Conservation (phyloP, 192 early-diverging fungal species). For the Chytriomyces sp. region DNA sequence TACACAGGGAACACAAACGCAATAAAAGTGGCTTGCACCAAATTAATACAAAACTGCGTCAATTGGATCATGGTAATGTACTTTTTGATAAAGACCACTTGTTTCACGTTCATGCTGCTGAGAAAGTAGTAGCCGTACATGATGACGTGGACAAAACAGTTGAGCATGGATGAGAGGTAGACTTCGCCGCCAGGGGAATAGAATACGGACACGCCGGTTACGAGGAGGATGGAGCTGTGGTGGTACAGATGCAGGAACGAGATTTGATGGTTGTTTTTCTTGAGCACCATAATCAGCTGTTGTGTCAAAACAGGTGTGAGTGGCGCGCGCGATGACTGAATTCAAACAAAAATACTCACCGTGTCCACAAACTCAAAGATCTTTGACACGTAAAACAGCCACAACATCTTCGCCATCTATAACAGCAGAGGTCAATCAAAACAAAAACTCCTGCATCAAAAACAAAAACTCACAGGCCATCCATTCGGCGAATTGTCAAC, state of each 20-base stretch:
- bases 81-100: slow-evolving; percentile 65
- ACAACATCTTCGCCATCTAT: slow-evolving; percentile 68
- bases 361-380: slow-evolving; percentile 69
- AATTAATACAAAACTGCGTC: slow-evolving; percentile 69
- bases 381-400: slow-evolving; percentile 72
- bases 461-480: slow-evolving; percentile 25
- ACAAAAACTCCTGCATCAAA: no score
- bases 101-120: slow-evolving; percentile 53
- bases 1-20: slow-evolving; percentile 34
- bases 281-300: slow-evolving; percentile 68
- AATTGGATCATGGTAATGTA: slow-evolving; percentile 71
- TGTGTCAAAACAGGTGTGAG: no score
- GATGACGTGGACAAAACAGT: slow-evolving; percentile 69
- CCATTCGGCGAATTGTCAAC: slow-evolving; percentile 56
- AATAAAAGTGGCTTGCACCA: slow-evolving; percentile 52
- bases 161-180: slow-evolving; percentile 58
- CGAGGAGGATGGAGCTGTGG: slow-evolving; percentile 59
- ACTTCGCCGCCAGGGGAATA: slow-evolving; percentile 65
- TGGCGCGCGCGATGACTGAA: neutral
- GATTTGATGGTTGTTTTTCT: slow-evolving; percentile 72
- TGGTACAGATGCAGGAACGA: slow-evolving; percentile 73
- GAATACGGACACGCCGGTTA: slow-evolving; percentile 55
- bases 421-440: no score
- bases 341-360: slow-evolving; percentile 16
- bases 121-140: slow-evolving; percentile 74